A percentile compares a stretch with the other conserved stretches of the same genome.
Conservation (phyloP, 805 yeast species). For the Starmerella ratchasimensis region DNA sequence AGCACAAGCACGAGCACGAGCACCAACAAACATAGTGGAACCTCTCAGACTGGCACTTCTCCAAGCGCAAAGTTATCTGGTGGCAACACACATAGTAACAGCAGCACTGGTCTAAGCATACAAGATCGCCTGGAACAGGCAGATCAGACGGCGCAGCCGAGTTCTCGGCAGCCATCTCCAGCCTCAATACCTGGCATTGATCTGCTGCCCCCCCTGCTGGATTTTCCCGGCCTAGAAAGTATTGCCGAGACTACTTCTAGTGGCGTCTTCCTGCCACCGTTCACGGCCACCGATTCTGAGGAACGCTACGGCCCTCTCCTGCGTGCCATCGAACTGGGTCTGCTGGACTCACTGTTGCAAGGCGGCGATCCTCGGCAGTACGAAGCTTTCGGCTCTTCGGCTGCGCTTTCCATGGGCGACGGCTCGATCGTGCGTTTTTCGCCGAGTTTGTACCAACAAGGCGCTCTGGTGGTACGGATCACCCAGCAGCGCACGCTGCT, state of each 20-base stretch:
- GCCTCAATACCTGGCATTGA: too few species aligned
- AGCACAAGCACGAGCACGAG: neutral
- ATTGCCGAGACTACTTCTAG: conserved; percentile 6
- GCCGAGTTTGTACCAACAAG: conserved; percentile 14
- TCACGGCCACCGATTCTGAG: conserved; percentile 4
- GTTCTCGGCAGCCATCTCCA: too few species aligned
- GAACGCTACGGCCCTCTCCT: conserved; percentile 14
- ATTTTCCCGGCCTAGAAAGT: neutral
- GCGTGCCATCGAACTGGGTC: conserved; percentile 14
- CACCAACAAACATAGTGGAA: too few species aligned
- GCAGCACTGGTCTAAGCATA: neutral
- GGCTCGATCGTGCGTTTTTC: conserved; percentile 15
- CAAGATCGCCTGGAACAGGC: neutral
- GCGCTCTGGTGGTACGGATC: conserved; percentile 14
- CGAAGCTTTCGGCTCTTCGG: conserved; percentile 15
- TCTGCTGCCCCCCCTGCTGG: neutral
- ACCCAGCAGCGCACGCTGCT: conserved; percentile 11
- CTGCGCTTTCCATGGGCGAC: conserved; percentile 10
- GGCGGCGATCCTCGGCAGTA: conserved; percentile 11
- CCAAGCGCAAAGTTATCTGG: too few species aligned
- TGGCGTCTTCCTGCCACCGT: conserved; percentile 18
- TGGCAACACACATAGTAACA: too few species aligned
- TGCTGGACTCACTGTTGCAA: conserved; percentile 12
- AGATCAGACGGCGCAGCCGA: neutral
- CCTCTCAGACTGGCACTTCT: too few species aligned